Evolutionary conservation across 2,329 filamentous ascomycete genomes (phyloP), one percentile per base, ranked within the genome.

Genomic region (Claviceps sp.): DNA sequence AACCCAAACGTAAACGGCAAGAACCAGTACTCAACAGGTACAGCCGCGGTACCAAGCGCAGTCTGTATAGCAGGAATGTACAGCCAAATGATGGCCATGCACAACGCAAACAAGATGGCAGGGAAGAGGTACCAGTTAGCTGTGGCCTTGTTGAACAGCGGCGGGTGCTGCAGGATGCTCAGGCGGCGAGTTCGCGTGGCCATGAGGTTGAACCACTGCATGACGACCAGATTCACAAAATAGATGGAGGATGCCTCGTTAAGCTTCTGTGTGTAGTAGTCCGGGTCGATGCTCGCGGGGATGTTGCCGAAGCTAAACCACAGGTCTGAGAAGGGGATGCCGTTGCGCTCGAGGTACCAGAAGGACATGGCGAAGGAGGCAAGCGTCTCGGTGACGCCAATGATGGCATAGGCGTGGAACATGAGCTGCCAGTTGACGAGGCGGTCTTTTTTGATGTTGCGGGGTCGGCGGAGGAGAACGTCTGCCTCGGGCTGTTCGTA

Each of bases 151-250:
- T 84, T 84, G 65, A 84, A 81, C 7, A 77, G 56, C 0, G 85
- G 85, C 3, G 82, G 80, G 58, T 89, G 85, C 61, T 87, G 82
- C 64, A 90, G 81, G 56, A 90, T 78, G 52, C 78, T 78, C 22
- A 84, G 71, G 1, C 78, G 73, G 1, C 82, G 73, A 1, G 80
- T 90, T 16, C 85, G 75, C 5, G 86, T 74, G 1, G 81, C 80
- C 61, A 89, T 76, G 4, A 89, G 71, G 62, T 85, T 87, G 72
- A 89, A 89, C 73, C 82, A 83, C 73, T 87, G 84, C 84, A 90
- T 88, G 48, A 90, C 81, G 2, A 91, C 86, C 22, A 91, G 70
- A 54, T 83, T 90, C 58, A 89, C 78, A 59, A 90, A 90, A 66
- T 90, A 90, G 54, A 91, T 82, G 16, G 81, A 85, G 40, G 78